Percentiles rank a stretch among this genome's conserved stretches.
phyloP scores from a whole-genome alignment of 352 stramenopile species.

The Globisporangium perplexum region DNA sequence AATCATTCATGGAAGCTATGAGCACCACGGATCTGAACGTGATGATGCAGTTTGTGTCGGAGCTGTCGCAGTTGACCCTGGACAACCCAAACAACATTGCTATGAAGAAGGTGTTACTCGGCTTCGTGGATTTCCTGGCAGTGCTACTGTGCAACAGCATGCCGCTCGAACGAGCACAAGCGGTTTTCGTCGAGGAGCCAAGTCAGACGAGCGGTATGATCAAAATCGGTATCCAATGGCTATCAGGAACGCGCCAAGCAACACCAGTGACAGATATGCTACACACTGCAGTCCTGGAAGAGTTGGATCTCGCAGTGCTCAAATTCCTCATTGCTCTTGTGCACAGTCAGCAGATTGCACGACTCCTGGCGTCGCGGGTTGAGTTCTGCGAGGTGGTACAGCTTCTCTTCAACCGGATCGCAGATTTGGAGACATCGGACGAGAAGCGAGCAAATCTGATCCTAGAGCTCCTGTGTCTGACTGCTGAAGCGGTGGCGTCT shows the following conservation, averaged over 20 bases:
- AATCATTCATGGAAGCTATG: neutral
- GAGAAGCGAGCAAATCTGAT: neutral
- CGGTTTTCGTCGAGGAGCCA: neutral
- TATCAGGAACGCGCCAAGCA: neutral
- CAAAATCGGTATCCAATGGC: neutral
- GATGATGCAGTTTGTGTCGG: slow-evolving; percentile 6
- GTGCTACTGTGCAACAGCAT: neutral
- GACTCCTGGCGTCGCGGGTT: too few relatives aligned
- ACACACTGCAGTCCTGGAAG: too few relatives aligned
- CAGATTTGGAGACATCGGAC: neutral
- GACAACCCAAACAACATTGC: neutral
- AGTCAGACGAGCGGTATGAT: neutral
- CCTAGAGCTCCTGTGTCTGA: slow-evolving; percentile 9
- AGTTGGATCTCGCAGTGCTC: too few relatives aligned
- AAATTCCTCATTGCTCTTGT: too few relatives aligned
- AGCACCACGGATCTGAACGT: neutral
- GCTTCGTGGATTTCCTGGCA: neutral
- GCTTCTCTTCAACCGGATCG: neutral
- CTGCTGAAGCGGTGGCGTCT: neutral
- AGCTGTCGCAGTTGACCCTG: neutral
- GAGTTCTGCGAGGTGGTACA: neutral
- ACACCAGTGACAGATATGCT: too few relatives aligned
- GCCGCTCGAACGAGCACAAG: neutral
- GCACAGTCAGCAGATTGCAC: too few relatives aligned
- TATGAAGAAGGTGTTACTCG: neutral